Base-by-base conservation (phyloP, 768 basidiomycete species). In the Suillus fuscotomentosus region DNA sequence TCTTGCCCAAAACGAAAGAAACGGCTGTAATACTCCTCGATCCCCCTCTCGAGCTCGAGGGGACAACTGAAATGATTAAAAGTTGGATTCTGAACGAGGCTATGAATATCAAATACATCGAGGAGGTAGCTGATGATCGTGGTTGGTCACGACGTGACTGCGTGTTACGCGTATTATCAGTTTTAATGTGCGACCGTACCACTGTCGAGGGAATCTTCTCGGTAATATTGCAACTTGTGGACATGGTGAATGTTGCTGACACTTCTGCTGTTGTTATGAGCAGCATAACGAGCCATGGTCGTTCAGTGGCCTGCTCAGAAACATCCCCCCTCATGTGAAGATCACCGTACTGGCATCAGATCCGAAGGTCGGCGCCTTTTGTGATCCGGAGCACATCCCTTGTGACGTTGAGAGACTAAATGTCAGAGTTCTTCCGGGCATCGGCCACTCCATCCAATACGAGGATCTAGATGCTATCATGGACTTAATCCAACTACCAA, bases 401-500 rank as follows among this genome's bases (percentile, higher is more conserved):
- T 62, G 63, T 17, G 15, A 27, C 1, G 56, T 71, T 15, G 20
- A 57, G 38, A 39, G 24, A 24, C 5, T 57, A 22, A 2, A 17
- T 57, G 38, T 24, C 15, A 57, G 9, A 11, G 24, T 62, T 11
- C 60, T 75, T 1, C 64, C 67, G 0, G 70, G 71, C 0, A 66
- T 67, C 3, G 64, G 65, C 1, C 74, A 74, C 51, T 74, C 66
- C 67, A 68, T 76, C n/a, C 72, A 74, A 15, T 63, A n/a, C 20
- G 73, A 76, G 38, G 60, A 66, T 31, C 73, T 69, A 0, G 67
- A 75, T 8, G 60, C 59, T 31, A 66, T 74, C 0, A 63, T 74
- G 5, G 48, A 68, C 7, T 68, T 62, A 41, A 41, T 57, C 5
- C 56, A 15, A 14, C 22, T 41, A 10, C 39, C 56, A 17, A 57